phyloP scores from a whole-genome alignment of 2,329 filamentous ascomycete species.

The Endocalyx cinctus region DNA sequence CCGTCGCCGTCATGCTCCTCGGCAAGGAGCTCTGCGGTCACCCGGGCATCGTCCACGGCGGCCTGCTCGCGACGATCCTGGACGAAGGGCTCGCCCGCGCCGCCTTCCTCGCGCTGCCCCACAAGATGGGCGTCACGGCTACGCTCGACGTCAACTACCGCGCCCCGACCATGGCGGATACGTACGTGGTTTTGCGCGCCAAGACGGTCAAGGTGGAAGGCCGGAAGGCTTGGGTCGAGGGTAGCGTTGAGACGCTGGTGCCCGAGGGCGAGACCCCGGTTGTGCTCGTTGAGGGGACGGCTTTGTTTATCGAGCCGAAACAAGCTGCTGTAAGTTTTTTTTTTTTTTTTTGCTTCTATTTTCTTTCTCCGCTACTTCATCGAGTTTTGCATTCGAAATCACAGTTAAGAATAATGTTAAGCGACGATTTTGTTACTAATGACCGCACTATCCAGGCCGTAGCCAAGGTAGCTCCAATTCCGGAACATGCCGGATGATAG shows the following conservation, averaged over 20 bases:
- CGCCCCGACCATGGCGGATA: slow-evolving; percentile 69
- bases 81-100: slow-evolving; percentile 87
- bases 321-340: slow-evolving; percentile 71
- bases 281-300: slow-evolving; percentile 76
- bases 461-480: too few species aligned
- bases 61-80: slow-evolving; percentile 83
- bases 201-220: slow-evolving; percentile 83
- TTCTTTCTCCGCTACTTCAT: not conserved
- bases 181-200: slow-evolving; percentile 73
- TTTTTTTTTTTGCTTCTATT: too few species aligned
- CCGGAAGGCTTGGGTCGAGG: slow-evolving; percentile 90
- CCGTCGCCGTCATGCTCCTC: slow-evolving; percentile 71
- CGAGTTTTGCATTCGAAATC: too few species aligned
- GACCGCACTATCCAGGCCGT: too few species aligned
- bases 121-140: slow-evolving; percentile 81
- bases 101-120: slow-evolving; percentile 83
- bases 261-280: slow-evolving; percentile 57
- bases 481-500: too few species aligned
- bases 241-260: slow-evolving; percentile 74
- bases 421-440: too few species aligned
- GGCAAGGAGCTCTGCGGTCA: slow-evolving; percentile 82
- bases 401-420: too few species aligned
- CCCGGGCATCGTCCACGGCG: slow-evolving; percentile 85
- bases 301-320: slow-evolving; percentile 83
- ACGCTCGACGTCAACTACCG: slow-evolving; percentile 80